Conservation (phyloP, 345 rosid genomes). For the Pistacia integerrima region DNA sequence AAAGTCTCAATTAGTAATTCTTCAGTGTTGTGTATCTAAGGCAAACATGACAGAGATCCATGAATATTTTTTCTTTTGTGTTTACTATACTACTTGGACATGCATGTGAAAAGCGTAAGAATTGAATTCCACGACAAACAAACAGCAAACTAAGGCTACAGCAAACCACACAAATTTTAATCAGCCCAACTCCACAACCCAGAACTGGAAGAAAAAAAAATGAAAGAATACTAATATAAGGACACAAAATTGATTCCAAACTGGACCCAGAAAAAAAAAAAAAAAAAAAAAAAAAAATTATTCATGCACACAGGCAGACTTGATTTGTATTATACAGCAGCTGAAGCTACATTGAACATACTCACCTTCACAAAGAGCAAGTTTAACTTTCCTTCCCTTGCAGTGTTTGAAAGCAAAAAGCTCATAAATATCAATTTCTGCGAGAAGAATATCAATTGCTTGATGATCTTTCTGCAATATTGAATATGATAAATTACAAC, state of each 20-base stretch:
- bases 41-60: too few relatives aligned
- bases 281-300: neutral
- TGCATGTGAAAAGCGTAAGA: neutral
- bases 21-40: too few relatives aligned
- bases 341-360: constrained; percentile 13
- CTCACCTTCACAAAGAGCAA: constrained; percentile 94
- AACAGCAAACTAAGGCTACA: too few relatives aligned
- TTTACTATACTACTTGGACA: too few relatives aligned
- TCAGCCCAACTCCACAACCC: neutral
- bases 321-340: too few relatives aligned
- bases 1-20: too few relatives aligned
- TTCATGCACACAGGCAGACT: neutral
- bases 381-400: constrained; percentile 92
- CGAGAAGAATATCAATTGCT: constrained; percentile 95
- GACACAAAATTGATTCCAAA: neutral
- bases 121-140: neutral
- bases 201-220: neutral
- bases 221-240: neutral
- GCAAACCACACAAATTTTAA: too few relatives aligned
- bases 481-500: constrained; percentile 19
- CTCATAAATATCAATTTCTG: constrained; percentile 98
- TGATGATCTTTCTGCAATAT: constrained; percentile 88
- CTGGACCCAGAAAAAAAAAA: neutral
- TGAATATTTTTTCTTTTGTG: too few relatives aligned
- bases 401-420: constrained; percentile 98